These are phyloP conservation scores for Hirsutella rhossiliensis DNA, from an alignment of 2,329 filamentous ascomycete genomes.

Conservation along the genomic window DNA sequence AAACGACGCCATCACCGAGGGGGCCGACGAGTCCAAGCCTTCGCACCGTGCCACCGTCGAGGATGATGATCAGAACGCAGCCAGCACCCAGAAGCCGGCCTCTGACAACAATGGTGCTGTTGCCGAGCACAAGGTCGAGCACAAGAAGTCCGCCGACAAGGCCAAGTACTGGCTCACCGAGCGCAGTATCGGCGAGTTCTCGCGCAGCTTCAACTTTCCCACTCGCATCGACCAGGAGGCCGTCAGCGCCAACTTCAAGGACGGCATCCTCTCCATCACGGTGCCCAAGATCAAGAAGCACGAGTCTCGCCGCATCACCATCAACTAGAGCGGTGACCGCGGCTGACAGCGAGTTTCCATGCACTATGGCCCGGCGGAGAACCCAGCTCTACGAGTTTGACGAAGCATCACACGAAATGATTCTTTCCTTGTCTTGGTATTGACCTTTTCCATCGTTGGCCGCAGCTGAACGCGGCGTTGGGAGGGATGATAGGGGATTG, in stretches of 20 bases:
- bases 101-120: conserved; percentile 14
- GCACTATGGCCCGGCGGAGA: no score
- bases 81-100: conserved; percentile 9
- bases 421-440: no score
- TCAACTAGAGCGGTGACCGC: conserved; percentile 34
- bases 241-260: conserved; percentile 50
- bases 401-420: no score
- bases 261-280: conserved; percentile 51
- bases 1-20: conserved; percentile 28
- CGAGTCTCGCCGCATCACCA: conserved; percentile 40
- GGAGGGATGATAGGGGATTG: no score
- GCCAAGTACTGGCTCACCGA: conserved; percentile 61
- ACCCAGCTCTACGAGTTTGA: no score
- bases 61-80: conserved; percentile 35
- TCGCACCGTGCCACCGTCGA: conserved; percentile 52
- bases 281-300: conserved; percentile 56
- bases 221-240: conserved; percentile 47
- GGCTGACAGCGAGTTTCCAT: no score
- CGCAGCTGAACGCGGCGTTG: no score
- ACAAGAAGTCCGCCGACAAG: conserved; percentile 23
- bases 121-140: background rate
- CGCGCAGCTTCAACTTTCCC: conserved; percentile 57
- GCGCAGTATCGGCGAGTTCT: conserved; percentile 55
- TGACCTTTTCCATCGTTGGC: no score
- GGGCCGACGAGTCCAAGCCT: conserved; percentile 22